These are phyloP conservation scores for Trichosporon sp. DNA, from an alignment of 1,284 basidiomycete species.

Conservation along the genomic window DNA sequence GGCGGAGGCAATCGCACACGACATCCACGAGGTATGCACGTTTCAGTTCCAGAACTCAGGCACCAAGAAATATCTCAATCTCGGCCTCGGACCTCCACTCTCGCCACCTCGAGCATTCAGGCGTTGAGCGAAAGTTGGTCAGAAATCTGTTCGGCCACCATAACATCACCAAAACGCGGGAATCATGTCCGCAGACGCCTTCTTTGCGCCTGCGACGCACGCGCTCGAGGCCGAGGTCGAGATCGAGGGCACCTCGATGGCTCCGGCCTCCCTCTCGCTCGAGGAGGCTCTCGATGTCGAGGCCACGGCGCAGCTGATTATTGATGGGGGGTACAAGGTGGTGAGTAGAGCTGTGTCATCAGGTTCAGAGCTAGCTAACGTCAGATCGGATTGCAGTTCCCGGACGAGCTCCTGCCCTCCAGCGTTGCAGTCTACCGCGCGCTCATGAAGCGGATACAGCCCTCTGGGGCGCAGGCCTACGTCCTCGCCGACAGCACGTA, in stretches of 20 bases:
- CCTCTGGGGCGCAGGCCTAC: constrained; percentile 58
- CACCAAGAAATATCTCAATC: background rate
- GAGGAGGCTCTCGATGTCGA: constrained; percentile 49
- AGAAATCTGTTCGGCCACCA: background rate
- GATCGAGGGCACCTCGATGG: constrained; percentile 33
- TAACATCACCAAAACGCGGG: background rate
- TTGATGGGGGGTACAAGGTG: constrained; percentile 46
- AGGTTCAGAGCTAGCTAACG: background rate
- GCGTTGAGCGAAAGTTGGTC: background rate
- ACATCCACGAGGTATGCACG: background rate
- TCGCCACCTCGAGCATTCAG: background rate
- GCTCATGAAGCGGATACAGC: constrained; percentile 57
- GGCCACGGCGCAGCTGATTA: constrained; percentile 42
- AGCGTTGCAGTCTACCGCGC: constrained; percentile 79
- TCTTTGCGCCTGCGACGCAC: constrained; percentile 45
- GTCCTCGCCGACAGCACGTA: constrained; percentile 96
- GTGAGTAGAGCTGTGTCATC: constrained; percentile 25
- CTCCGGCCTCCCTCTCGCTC: constrained; percentile 22
- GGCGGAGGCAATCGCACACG: background rate
- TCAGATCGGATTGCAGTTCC: constrained; percentile 89
- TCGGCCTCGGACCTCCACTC: background rate
- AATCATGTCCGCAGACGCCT: constrained; percentile 27
- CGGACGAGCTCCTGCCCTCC: constrained; percentile 82
- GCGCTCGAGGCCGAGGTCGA: constrained; percentile 38
- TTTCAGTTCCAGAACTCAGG: background rate